Evolutionary conservation across 176 grass and related monocot genomes (phyloP), one percentile per base, ranked within the genome.

Genomic region (Aegilops speltoides): DNA sequence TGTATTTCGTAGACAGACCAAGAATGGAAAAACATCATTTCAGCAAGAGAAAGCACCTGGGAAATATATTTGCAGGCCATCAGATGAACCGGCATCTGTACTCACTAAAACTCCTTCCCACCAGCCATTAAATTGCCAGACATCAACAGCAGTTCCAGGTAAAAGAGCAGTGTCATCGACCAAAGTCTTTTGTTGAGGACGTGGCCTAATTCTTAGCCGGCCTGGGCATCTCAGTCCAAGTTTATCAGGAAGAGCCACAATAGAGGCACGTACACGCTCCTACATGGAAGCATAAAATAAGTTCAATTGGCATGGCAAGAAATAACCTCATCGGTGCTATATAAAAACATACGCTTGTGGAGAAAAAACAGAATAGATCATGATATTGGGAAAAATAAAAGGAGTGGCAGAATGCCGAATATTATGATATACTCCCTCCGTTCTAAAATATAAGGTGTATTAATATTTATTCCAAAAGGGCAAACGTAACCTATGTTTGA

Each of bases 121-220:
- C 97, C 97, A 99, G 59, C 93, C 97, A 26, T 92, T 93, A 87
- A 82, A 93, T 83, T 93, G 91, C 90, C 94, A 94, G 28, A 89
- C 83, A 74, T 99, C 97, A 84, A 99, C 83, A 20, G 92, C 87
- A 79, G 85, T 94, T 87, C 97, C 97, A 78, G 83, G 86, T 79
- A 87, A 62, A 81, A 94, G 67, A 83, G 78, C 31, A 72, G 43
- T 36, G 65, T 64, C 50, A 22, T 89, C 86, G 67, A 87, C 54
- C 86, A 82, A 90, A 83, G 77, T 62, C 66, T 57, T 74, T 87
- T 88, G 81, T 81, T 90, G 85, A 83, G 77, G 92, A 43, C 66
- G 89, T 72, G 92, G 94, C 57, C 97, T 91, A 76, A 93, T 73
- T 64, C 94, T 94, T 64, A 89, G 76, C 33, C 96, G 84, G 17